phyloP scores from a whole-genome alignment of 2,329 filamentous ascomycete genomes.

The Botrytis fragariae region DNA sequence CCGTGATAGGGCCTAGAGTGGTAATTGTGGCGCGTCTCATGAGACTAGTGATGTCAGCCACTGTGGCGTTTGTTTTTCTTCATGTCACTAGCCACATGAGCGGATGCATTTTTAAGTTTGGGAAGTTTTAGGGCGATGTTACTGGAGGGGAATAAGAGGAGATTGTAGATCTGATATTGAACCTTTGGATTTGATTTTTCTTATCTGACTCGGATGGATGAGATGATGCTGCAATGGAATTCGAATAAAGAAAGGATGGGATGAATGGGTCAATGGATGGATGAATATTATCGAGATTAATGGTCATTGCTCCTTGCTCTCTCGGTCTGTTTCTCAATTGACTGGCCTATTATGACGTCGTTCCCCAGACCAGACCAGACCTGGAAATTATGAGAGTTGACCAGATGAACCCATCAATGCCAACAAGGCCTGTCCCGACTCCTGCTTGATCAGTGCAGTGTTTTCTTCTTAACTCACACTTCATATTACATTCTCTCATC shows the following conservation, averaged over 20 bases:
- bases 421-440: neutral
- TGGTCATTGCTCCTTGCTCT: neutral
- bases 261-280: neutral
- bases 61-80: neutral
- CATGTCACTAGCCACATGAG: constrained; percentile 10
- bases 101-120: neutral
- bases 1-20: neutral
- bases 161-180: neutral
- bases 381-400: neutral
- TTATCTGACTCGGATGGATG: neutral
- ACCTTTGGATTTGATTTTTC: neutral
- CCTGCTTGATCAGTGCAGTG: neutral
- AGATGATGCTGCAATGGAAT: neutral
- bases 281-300: neutral
- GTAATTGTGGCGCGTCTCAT: neutral
- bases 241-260: neutral
- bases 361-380: neutral
- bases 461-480: neutral
- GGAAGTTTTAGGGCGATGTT: neutral
- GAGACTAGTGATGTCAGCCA: neutral
- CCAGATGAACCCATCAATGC: neutral
- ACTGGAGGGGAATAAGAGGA: neutral
- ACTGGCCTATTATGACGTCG: constrained; percentile 1
- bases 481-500: neutral
- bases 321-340: neutral